Evolutionary conservation across 2,329 filamentous ascomycete species (phyloP).

Genomic region (Paecilomyces fulvus): DNA sequence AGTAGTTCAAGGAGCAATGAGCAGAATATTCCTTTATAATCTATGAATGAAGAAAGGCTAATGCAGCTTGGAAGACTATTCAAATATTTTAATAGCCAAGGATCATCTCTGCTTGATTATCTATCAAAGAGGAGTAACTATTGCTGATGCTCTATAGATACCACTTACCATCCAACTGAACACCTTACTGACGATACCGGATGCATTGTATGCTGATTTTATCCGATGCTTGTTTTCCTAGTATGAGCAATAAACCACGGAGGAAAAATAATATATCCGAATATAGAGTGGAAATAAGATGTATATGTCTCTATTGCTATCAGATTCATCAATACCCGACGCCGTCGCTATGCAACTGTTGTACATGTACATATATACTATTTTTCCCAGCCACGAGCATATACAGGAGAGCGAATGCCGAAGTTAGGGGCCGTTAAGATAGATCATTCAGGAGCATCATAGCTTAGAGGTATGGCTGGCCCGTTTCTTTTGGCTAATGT

Average conservation of each 20-base stretch:
- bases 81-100: neutral
- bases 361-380: neutral
- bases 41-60: no score
- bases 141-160: neutral
- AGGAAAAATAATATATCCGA: no score
- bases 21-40: no score
- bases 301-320: neutral
- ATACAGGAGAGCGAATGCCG: neutral
- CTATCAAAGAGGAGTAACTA: neutral
- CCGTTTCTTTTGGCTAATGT: constrained; percentile 17
- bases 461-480: constrained; percentile 6
- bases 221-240: no score
- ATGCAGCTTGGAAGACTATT: no score
- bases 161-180: no score
- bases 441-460: constrained; percentile 5
- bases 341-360: neutral
- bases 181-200: no score
- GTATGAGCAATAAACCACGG: no score
- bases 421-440: constrained; percentile 8
- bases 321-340: neutral
- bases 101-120: neutral
- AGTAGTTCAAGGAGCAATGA: no score
- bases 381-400: neutral
- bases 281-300: neutral
- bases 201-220: no score